phyloP scores from a whole-genome alignment of 176 grass and related monocot species.

The Lolium perenne region DNA sequence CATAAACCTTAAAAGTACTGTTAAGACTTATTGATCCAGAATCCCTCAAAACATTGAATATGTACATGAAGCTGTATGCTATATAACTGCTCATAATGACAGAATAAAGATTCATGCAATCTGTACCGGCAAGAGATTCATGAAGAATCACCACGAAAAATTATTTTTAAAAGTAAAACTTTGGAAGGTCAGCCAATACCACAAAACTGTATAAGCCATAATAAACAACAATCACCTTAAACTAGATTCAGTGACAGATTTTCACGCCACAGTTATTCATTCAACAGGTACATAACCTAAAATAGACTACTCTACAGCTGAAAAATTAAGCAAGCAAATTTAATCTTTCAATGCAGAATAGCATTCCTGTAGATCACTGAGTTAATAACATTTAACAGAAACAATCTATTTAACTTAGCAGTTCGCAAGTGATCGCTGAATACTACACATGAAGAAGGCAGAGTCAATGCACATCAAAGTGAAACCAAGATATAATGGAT shows the following conservation, averaged over 20 bases:
- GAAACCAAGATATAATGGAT: background rate
- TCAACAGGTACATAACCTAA: background rate
- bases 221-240: background rate
- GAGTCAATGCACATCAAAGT: background rate
- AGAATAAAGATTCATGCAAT: background rate
- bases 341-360: background rate
- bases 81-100: background rate
- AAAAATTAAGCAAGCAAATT: background rate
- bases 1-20: background rate
- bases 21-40: background rate
- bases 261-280: background rate
- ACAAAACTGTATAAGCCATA: background rate
- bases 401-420: constrained; percentile 8
- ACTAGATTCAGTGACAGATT: background rate
- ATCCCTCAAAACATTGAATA: background rate
- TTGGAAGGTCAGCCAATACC: background rate
- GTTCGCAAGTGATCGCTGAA: background rate
- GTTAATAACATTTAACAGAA: background rate
- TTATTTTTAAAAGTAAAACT: background rate
- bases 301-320: background rate
- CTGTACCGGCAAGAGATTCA: background rate
- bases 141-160: background rate
- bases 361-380: background rate
- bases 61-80: background rate
- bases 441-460: background rate